Evolutionary conservation across 2,329 filamentous ascomycete genomes (phyloP).

Genomic region (Orbilia javanica): DNA sequence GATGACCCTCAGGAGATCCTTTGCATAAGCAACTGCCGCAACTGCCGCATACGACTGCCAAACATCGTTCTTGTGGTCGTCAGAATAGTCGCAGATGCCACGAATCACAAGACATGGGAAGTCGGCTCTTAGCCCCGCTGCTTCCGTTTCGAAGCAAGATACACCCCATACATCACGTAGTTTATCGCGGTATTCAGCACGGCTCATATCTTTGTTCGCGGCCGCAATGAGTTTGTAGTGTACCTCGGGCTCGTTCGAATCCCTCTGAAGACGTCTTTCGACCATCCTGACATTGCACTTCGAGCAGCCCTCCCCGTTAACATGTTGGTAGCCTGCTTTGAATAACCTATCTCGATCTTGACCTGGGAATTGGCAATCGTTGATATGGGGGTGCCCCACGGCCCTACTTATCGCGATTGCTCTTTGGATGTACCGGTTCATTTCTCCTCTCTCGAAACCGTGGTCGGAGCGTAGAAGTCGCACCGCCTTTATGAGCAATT

Average conservation of each 20-base stretch:
- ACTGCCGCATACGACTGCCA: background rate
- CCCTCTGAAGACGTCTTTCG: background rate
- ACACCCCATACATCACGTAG: background rate
- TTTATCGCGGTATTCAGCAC: background rate
- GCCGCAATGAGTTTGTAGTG: conserved; percentile 1
- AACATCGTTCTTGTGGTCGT: conserved; percentile 4
- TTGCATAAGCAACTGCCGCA: background rate
- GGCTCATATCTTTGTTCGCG: background rate
- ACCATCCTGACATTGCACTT: background rate
- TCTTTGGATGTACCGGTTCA: background rate
- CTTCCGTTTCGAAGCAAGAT: background rate
- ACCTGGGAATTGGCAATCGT: background rate
- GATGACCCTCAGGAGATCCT: background rate
- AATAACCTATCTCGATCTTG: background rate
- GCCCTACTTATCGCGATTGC: background rate
- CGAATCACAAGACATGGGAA: conserved; percentile 4
- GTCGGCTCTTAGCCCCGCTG: background rate
- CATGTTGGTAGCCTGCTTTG: background rate
- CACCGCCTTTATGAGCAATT: background rate
- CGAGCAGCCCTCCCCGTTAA: background rate
- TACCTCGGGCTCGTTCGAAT: background rate
- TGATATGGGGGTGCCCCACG: background rate
- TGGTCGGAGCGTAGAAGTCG: background rate
- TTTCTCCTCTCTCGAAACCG: conserved; percentile 3
- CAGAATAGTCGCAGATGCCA: conserved; percentile 1